Percentiles rank a stretch among this genome's conserved stretches.
These are phyloP conservation scores for Evansstolkia leycettana DNA, from an alignment of 495 filamentous ascomycete genomes.

Conservation along the genomic window DNA sequence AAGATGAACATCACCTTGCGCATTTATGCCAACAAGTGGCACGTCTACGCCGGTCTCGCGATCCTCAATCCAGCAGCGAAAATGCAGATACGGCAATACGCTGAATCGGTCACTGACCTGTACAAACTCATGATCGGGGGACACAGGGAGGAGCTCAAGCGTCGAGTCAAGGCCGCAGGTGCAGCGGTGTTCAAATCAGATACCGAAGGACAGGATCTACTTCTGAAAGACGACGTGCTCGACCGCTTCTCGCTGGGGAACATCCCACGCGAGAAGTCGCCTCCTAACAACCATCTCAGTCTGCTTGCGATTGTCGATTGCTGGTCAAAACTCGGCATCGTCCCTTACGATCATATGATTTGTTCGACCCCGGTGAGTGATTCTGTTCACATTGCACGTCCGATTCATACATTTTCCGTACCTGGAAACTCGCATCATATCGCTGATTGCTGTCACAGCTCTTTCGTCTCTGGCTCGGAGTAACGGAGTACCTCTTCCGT, in stretches of 20 bases:
- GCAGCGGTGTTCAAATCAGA: constrained; percentile 61
- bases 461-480: constrained; percentile 95
- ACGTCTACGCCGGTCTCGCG: constrained; percentile 94
- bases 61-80: constrained; percentile 91
- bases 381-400: neutral
- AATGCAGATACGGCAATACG: constrained; percentile 88
- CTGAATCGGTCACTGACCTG: constrained; percentile 79
- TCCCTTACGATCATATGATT: constrained; percentile 98
- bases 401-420: neutral
- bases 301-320: constrained; percentile 98
- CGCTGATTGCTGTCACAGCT: constrained; percentile 36
- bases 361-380: constrained; percentile 75
- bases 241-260: constrained; percentile 75
- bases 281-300: constrained; percentile 84
- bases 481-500: constrained; percentile 93
- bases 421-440: neutral
- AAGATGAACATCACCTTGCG: constrained; percentile 97
- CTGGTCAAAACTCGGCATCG: constrained; percentile 85
- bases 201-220: constrained; percentile 46
- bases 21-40: constrained; percentile 98
- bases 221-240: constrained; percentile 72
- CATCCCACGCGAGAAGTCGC: constrained; percentile 42
- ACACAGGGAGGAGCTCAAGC: constrained; percentile 62
- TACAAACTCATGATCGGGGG: constrained; percentile 94
- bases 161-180: constrained; percentile 66